These are phyloP conservation scores for Neocallimastix lanati DNA, from an alignment of 192 early-diverging fungal species.

Conservation along the genomic window DNA sequence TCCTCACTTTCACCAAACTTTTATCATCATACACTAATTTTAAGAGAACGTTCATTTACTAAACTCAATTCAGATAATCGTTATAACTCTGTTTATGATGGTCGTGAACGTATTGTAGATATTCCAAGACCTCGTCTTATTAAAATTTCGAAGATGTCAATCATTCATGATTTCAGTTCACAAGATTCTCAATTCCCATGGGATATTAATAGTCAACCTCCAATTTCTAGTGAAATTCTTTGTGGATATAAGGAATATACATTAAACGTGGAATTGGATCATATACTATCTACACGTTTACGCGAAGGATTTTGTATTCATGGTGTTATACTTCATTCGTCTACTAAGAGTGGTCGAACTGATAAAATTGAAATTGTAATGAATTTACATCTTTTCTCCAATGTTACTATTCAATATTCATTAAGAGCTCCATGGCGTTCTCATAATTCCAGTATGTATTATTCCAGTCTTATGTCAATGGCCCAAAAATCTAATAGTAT, in stretches of 20 bases:
- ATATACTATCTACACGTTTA: conserved; percentile 42
- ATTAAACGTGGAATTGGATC: conserved; percentile 32
- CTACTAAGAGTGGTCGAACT: neutral
- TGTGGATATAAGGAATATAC: conserved; percentile 41
- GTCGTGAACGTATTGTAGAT: neutral
- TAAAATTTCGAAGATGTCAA: neutral
- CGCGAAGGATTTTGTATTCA: conserved; percentile 51
- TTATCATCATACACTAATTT: neutral
- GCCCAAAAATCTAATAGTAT: neutral
- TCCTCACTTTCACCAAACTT: neutral
- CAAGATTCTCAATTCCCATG: neutral
- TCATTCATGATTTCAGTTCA: neutral
- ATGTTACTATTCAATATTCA: conserved; percentile 50
- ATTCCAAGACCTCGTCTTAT: neutral
- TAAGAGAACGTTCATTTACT: neutral
- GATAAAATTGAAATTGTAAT: conserved; percentile 45
- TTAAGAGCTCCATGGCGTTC: neutral
- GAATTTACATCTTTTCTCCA: conserved; percentile 50
- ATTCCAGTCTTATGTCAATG: neutral
- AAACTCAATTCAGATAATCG: neutral
- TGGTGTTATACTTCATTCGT: conserved; percentile 22
- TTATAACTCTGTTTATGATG: neutral
- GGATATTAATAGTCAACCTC: conserved; percentile 2
- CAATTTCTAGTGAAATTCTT: conserved; percentile 9
- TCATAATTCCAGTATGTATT: neutral